phyloP scores from a whole-genome alignment of 2,329 filamentous ascomycete species.

The Cladosporium sp. region DNA sequence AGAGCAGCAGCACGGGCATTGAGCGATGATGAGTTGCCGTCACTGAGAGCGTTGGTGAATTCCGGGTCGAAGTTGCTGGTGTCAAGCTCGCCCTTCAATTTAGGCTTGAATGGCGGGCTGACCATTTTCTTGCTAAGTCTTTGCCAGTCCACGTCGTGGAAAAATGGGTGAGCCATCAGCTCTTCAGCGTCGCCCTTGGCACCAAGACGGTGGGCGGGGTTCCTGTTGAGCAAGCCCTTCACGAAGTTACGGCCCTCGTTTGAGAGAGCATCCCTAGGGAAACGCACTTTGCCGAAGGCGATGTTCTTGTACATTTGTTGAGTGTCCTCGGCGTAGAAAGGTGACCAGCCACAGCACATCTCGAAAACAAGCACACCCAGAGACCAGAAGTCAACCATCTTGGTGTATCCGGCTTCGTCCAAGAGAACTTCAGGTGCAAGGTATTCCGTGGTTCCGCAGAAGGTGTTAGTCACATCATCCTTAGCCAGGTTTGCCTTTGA shows the following conservation, averaged over 20 bases:
- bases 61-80: conserved; percentile 98
- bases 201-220: conserved; percentile 91
- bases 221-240: conserved; percentile 94
- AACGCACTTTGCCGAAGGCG: conserved; percentile 96
- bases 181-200: conserved; percentile 90
- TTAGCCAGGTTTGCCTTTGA: conserved; percentile 97
- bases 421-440: conserved; percentile 91
- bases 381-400: conserved; percentile 99
- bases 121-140: conserved; percentile 86
- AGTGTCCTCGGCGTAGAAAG: conserved; percentile 97
- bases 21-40: conserved; percentile 77
- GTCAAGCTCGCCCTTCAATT: conserved; percentile 91
- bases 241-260: conserved; percentile 97
- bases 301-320: conserved; percentile 99
- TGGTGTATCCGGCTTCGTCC: conserved; percentile 96
- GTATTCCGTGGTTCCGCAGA: conserved; percentile 98
- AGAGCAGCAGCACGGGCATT: conserved; percentile 88
- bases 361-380: conserved; percentile 96
- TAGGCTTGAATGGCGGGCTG: conserved; percentile 95
- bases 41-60: conserved; percentile 91
- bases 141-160: conserved; percentile 90
- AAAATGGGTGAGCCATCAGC: conserved; percentile 92
- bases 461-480: conserved; percentile 97
- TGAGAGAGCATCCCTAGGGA: conserved; percentile 90
- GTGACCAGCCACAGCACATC: conserved; percentile 99